phyloP scores from a whole-genome alignment of 768 basidiomycete genomes.

The Serendipita vermifera region DNA sequence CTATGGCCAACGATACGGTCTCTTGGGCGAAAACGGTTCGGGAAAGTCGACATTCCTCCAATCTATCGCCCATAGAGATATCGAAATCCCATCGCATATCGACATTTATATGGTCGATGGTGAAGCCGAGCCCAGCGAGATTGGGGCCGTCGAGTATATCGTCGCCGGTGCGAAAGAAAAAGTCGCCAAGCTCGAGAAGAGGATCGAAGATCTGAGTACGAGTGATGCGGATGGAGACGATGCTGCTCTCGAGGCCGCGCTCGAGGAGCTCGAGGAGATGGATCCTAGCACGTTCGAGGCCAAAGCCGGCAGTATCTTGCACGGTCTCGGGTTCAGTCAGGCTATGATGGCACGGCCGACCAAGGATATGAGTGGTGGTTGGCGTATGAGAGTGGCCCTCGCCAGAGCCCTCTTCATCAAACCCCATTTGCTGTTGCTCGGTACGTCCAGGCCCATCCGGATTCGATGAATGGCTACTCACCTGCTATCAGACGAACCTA shows the following conservation, averaged over 20 bases:
- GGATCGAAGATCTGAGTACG: slow-evolving; percentile 86
- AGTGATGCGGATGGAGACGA: slow-evolving; percentile 81
- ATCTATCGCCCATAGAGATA: slow-evolving; percentile 90
- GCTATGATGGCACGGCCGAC: slow-evolving; percentile 94
- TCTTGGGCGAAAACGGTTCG: slow-evolving; percentile 95
- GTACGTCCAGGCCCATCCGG: slow-evolving; percentile 40
- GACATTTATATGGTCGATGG: slow-evolving; percentile 96
- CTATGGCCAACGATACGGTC: slow-evolving; percentile 87
- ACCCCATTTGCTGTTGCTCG: slow-evolving; percentile 87
- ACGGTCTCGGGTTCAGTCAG: slow-evolving; percentile 86
- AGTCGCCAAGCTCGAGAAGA: slow-evolving; percentile 82
- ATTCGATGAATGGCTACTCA: neutral
- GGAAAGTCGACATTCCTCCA: slow-evolving; percentile 98
- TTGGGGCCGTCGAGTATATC: slow-evolving; percentile 96
- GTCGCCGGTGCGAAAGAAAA: slow-evolving; percentile 83
- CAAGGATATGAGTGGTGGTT: slow-evolving; percentile 98
- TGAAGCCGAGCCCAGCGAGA: slow-evolving; percentile 88
- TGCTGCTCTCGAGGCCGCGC: slow-evolving; percentile 68
- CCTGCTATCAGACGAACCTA: slow-evolving; percentile 18
- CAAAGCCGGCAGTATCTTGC: slow-evolving; percentile 92
- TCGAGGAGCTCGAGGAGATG: slow-evolving; percentile 94
- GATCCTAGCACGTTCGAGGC: slow-evolving; percentile 92
- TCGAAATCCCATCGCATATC: slow-evolving; percentile 86
- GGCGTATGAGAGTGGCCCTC: slow-evolving; percentile 97
- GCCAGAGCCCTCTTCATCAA: slow-evolving; percentile 93